These are phyloP conservation scores for Articulospora tetracladia DNA, from an alignment of 495 filamentous ascomycete species.

Conservation along the genomic window DNA sequence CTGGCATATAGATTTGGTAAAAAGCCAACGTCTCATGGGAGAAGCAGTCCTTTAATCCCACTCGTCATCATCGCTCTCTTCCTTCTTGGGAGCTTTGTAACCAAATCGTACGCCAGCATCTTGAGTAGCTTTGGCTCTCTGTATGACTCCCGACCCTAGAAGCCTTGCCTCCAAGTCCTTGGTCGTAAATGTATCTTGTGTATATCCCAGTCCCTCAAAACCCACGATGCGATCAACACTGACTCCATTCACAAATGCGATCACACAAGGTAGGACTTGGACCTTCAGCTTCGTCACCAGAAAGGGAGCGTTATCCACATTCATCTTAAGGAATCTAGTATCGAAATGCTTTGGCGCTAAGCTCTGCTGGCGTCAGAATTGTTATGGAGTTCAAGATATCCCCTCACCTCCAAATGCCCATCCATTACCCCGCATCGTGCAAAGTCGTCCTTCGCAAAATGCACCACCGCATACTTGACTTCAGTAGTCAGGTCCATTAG, in stretches of 20 bases:
- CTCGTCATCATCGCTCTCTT: conserved; percentile 51
- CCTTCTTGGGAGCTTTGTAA: conserved; percentile 30
- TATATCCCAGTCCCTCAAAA: conserved; percentile 67
- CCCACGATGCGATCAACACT: conserved; percentile 66
- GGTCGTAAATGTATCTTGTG: conserved; percentile 57
- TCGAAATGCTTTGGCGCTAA: conserved; percentile 64
- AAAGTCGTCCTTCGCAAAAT: conserved; percentile 77
- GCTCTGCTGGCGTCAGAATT: conserved; percentile 17
- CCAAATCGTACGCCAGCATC: conserved; percentile 36
- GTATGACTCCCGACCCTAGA: conserved; percentile 53
- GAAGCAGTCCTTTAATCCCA: too few species aligned
- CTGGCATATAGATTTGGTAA: too few species aligned
- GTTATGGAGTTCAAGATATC: neutral
- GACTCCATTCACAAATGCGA: conserved; percentile 68
- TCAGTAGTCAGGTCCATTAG: conserved; percentile 68
- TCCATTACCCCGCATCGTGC: conserved; percentile 69
- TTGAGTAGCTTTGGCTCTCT: conserved; percentile 46
- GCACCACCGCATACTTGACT: conserved; percentile 59
- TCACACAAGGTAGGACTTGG: conserved; percentile 69
- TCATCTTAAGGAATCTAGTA: conserved; percentile 63
- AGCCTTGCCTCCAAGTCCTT: conserved; percentile 61
- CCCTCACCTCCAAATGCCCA: conserved; percentile 45
- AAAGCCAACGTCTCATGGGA: too few species aligned
- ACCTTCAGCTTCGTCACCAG: conserved; percentile 67
- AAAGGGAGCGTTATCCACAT: conserved; percentile 72